Percentiles rank a stretch among this genome's conserved stretches.
These are phyloP conservation scores for Trypanosoma lewisi DNA, from an alignment of 208 protist genomes.

Conservation along the genomic window DNA sequence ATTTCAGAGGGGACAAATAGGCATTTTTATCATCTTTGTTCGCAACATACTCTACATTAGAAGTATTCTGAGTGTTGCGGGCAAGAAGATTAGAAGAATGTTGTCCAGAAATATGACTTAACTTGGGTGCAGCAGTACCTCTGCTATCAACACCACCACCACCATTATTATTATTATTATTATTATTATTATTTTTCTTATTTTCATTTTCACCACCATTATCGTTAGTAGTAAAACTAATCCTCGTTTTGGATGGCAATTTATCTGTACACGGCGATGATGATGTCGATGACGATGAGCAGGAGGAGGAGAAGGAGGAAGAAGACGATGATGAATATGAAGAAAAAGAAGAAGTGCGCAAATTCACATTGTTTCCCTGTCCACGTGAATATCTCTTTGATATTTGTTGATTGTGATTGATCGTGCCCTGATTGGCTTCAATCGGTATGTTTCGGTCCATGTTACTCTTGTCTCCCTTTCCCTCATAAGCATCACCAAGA, in stretches of 20 bases:
- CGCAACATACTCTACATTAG: too few relatives aligned
- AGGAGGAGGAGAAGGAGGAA: slow-evolving; percentile 5
- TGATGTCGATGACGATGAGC: not conserved
- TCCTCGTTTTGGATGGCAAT: not conserved
- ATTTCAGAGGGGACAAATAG: not conserved
- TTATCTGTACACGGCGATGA: not conserved
- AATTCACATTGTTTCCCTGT: not conserved
- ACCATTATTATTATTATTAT: not conserved
- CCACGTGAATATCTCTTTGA: not conserved
- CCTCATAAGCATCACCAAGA: not conserved
- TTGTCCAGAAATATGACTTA: not conserved
- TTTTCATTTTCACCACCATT: not conserved
- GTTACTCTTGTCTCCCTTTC: not conserved
- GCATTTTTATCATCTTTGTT: not conserved
- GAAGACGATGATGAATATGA: slow-evolving; percentile 13
- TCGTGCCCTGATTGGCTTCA: not conserved
- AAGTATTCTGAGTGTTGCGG: not conserved
- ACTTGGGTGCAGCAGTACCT: not conserved
- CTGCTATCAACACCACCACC: not conserved
- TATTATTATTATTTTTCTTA: not conserved
- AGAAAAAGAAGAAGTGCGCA: slow-evolving; percentile 9
- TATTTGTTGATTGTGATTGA: not conserved
- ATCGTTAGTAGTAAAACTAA: not conserved
- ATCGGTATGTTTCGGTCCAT: not conserved
- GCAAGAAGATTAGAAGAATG: not conserved